Evolutionary conservation across 306 rosid species (phyloP).

Genomic region (Clitoria ternatea): DNA sequence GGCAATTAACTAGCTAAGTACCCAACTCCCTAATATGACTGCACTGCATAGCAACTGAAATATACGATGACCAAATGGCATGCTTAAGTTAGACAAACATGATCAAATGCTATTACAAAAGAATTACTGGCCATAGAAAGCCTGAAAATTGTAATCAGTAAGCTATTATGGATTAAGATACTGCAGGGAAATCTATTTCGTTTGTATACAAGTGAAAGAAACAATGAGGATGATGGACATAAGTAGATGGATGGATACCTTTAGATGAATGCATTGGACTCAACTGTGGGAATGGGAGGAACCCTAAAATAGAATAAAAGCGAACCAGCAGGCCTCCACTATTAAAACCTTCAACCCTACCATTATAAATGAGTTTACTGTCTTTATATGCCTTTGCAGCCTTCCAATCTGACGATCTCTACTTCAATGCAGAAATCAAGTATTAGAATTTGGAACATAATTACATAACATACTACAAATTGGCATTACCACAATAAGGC

Average conservation of each 20-base stretch:
- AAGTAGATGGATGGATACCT: slow-evolving; percentile 53
- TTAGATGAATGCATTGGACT: slow-evolving; percentile 69
- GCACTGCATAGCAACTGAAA: background rate
- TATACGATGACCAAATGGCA: background rate
- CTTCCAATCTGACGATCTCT: slow-evolving; percentile 92
- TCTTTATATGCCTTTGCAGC: slow-evolving; percentile 58
- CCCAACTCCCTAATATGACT: no score
- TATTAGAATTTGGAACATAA: no score
- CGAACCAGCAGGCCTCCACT: slow-evolving; percentile 71
- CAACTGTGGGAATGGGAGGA: slow-evolving; percentile 80
- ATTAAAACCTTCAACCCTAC: slow-evolving; percentile 71
- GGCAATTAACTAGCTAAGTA: no score
- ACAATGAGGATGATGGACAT: background rate
- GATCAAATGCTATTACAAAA: background rate
- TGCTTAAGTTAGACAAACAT: background rate
- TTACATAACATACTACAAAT: slow-evolving; percentile 23
- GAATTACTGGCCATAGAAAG: background rate
- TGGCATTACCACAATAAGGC: background rate
- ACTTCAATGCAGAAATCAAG: slow-evolving; percentile 78
- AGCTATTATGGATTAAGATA: background rate
- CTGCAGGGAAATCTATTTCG: background rate
- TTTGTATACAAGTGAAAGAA: background rate
- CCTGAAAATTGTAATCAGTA: background rate
- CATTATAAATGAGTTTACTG: slow-evolving; percentile 56
- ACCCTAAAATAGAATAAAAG: slow-evolving; percentile 66